phyloP scores from a whole-genome alignment of 441 rosid species.

The Syzygium syzygioides region DNA sequence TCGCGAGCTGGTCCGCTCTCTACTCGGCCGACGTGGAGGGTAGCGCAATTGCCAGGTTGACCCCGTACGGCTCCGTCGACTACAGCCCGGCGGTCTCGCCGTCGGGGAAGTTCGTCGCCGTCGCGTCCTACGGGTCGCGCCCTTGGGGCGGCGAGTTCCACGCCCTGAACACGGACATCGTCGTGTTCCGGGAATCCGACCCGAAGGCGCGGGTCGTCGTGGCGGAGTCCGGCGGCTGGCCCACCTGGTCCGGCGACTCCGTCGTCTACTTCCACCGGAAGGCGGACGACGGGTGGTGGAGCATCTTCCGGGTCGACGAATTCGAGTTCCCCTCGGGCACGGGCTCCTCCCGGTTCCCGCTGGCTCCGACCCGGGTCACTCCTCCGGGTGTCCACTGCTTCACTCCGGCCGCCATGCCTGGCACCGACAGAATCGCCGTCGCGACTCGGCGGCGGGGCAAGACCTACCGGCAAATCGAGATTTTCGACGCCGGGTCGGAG shows the following conservation, averaged over 20 bases:
- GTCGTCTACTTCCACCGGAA: slow-evolving; percentile 64
- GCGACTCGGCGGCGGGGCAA: slow-evolving; percentile 55
- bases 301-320: slow-evolving; percentile 44
- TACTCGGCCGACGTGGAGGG: slow-evolving; percentile 25
- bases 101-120: slow-evolving; percentile 48
- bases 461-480: slow-evolving; percentile 56
- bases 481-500: slow-evolving; percentile 36
- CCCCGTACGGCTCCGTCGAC: slow-evolving; percentile 48
- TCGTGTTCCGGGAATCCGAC: slow-evolving; percentile 37
- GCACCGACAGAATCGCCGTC: slow-evolving; percentile 47
- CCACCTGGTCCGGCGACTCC: slow-evolving; percentile 68
- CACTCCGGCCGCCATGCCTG: slow-evolving; percentile 75
- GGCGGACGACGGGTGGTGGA: slow-evolving; percentile 89
- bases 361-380: slow-evolving; percentile 48
- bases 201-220: slow-evolving; percentile 45
- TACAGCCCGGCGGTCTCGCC: slow-evolving; percentile 64
- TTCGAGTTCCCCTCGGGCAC: slow-evolving; percentile 17
- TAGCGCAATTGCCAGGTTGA: slow-evolving; percentile 30
- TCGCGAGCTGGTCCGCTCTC: slow-evolving; percentile 66
- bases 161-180: slow-evolving; percentile 56
- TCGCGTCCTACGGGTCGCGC: slow-evolving; percentile 65
- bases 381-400: slow-evolving; percentile 85
- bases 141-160: slow-evolving; percentile 75
- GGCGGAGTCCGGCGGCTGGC: slow-evolving; percentile 72
- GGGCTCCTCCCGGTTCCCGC: slow-evolving; percentile 19